Conservation (phyloP, 78 protist species). For the Dictyostelium capitatum region DNA sequence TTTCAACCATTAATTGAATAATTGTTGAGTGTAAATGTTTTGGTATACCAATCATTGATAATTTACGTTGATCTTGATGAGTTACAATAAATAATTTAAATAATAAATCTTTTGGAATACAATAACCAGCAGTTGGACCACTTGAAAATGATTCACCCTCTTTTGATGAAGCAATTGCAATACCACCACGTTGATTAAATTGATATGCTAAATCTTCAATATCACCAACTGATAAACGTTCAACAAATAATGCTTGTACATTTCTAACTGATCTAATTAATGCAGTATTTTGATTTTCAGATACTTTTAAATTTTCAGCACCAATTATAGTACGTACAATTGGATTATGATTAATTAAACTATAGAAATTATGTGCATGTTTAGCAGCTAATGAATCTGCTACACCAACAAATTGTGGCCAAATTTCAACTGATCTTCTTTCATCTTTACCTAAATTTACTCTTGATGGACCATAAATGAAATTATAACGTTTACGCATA, state of each 20-base stretch:
- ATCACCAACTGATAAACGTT: constrained; percentile 66
- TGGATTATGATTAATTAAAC: constrained; percentile 63
- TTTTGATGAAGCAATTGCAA: constrained; percentile 65
- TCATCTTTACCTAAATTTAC: constrained; percentile 81
- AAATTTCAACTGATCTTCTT: constrained; percentile 57
- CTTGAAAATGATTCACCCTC: constrained; percentile 40
- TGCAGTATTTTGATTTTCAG: constrained; percentile 82
- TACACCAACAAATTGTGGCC: constrained; percentile 87
- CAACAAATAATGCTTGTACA: constrained; percentile 81
- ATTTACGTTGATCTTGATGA: constrained; percentile 65
- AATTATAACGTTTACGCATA: constrained; percentile 57
- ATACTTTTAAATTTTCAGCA: constrained; percentile 77
- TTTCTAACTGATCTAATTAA: constrained; percentile 68
- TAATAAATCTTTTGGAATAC: constrained; percentile 80
- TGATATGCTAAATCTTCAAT: constrained; percentile 78
- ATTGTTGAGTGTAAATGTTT: constrained; percentile 37
- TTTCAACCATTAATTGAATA: constrained; percentile 39
- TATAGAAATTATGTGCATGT: constrained; percentile 68
- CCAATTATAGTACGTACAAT: constrained; percentile 62
- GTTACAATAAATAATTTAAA: constrained; percentile 81
- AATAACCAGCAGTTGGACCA: constrained; percentile 84
- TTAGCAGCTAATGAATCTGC: constrained; percentile 76
- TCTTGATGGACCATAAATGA: constrained; percentile 76
- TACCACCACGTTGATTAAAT: constrained; percentile 80
- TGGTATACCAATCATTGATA: constrained; percentile 80